These are phyloP conservation scores for Kwoniella heveanensis DNA, from an alignment of 768 basidiomycete species.

Conservation along the genomic window DNA sequence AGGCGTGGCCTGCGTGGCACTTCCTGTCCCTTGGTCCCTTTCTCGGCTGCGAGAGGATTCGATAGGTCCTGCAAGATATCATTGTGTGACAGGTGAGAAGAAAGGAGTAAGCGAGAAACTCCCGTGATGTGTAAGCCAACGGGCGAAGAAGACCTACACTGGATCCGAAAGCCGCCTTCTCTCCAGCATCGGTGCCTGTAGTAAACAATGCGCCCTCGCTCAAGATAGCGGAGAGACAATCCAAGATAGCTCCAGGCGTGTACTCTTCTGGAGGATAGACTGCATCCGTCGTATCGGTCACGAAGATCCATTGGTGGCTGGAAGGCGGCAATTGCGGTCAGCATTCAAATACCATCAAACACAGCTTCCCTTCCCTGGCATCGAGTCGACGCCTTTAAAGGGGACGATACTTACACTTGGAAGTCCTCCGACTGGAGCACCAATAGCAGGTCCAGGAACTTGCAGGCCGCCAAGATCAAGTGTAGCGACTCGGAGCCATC, in stretches of 20 bases:
- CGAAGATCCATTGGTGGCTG: conserved; percentile 95
- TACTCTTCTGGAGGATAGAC: conserved; percentile 78
- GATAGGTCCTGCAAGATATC: not conserved
- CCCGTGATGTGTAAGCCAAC: too few species aligned
- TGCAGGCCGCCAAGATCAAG: conserved; percentile 83
- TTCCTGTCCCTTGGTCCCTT: not conserved
- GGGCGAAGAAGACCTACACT: not conserved
- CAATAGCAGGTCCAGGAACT: conserved; percentile 89
- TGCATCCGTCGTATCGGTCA: conserved; percentile 95
- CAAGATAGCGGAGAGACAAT: conserved; percentile 83
- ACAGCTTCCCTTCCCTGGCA: too few species aligned
- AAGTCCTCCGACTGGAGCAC: conserved; percentile 95
- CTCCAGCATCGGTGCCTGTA: not conserved
- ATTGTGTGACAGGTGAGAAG: too few species aligned
- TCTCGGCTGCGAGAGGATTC: not conserved
- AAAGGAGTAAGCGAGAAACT: too few species aligned
- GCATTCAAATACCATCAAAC: too few species aligned
- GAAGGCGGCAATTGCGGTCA: not conserved
- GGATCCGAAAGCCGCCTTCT: not conserved
- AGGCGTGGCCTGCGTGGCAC: conserved; percentile 74
- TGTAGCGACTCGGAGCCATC: conserved; percentile 84
- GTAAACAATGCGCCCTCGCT: conserved; percentile 45
- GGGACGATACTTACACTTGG: conserved; percentile 83
- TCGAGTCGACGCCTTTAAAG: too few species aligned
- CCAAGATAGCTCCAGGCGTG: conserved; percentile 79